These are phyloP conservation scores for Neoboletus subvelutipes DNA, from an alignment of 768 basidiomycete genomes.

Conservation along the genomic window DNA sequence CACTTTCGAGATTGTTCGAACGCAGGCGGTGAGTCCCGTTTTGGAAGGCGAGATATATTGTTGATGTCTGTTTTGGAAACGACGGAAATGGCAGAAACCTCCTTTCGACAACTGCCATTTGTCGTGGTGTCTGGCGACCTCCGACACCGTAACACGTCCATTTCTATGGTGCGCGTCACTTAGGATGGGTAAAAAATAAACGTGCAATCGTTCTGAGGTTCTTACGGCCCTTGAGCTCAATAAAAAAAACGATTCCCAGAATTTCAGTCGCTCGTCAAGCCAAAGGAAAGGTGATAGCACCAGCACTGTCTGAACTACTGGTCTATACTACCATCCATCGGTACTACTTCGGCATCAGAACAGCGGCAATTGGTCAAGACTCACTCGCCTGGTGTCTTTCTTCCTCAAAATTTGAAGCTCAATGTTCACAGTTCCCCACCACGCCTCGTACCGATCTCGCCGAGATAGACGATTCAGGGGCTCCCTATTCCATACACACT, in stretches of 20 bases:
- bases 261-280: no score
- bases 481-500: slow-evolving; percentile 16
- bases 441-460: slow-evolving; percentile 12
- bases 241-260: no score
- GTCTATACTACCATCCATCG: not conserved
- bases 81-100: not conserved
- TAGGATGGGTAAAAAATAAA: no score
- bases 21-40: not conserved
- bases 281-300: no score
- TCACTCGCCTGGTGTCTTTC: not conserved
- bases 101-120: no score
- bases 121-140: no score
- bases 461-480: slow-evolving; percentile 10
- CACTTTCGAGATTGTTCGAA: slow-evolving; percentile 11
- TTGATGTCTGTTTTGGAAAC: slow-evolving; percentile 1
- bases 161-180: no score
- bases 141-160: no score
- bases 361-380: not conserved
- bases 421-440: slow-evolving; percentile 21
- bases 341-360: not conserved
- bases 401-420: slow-evolving; percentile 6
- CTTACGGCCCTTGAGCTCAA: no score
- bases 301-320: not conserved
- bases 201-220: no score
- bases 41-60: not conserved